phyloP scores from a whole-genome alignment of 2,329 filamentous ascomycete species.

The Knufia petricola region DNA sequence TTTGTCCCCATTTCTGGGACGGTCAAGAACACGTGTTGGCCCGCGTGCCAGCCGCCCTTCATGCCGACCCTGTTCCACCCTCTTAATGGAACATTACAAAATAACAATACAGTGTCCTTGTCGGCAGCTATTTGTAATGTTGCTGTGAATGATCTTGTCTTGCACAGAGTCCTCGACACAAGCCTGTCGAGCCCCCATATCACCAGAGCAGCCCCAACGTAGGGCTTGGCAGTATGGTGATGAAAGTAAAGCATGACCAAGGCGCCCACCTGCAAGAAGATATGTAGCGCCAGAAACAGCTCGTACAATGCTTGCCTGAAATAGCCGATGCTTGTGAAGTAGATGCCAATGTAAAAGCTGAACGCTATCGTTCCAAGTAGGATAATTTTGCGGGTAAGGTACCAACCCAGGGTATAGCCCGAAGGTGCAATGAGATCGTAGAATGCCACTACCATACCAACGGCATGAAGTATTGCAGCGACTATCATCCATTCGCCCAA shows the following conservation, averaged over 20 bases:
- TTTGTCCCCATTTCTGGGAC: constrained; percentile 45
- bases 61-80: constrained; percentile 16
- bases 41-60: constrained; percentile 49
- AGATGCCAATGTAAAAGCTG: constrained; percentile 51
- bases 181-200: constrained; percentile 52
- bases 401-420: constrained; percentile 42
- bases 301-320: constrained; percentile 55
- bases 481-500: constrained; percentile 54
- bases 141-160: constrained; percentile 40
- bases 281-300: constrained; percentile 50
- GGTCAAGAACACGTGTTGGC: constrained; percentile 55
- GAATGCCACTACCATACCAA: constrained; percentile 48
- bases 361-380: constrained; percentile 48
- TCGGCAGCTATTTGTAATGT: constrained; percentile 47
- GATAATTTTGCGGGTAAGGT: constrained; percentile 44
- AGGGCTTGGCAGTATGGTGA: constrained; percentile 43
- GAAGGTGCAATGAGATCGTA: constrained; percentile 41
- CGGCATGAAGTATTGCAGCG: constrained; percentile 47
- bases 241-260: constrained; percentile 53
- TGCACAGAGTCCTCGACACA: constrained; percentile 47
- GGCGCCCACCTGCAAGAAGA: constrained; percentile 47
- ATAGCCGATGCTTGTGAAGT: constrained; percentile 50
- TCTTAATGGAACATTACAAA: constrained; percentile 24
- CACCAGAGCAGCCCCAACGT: constrained; percentile 42
- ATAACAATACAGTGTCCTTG: constrained; percentile 43